Evolutionary conservation across 495 filamentous ascomycete genomes (phyloP).

Genomic region (Aspergillus coremiiformis): DNA sequence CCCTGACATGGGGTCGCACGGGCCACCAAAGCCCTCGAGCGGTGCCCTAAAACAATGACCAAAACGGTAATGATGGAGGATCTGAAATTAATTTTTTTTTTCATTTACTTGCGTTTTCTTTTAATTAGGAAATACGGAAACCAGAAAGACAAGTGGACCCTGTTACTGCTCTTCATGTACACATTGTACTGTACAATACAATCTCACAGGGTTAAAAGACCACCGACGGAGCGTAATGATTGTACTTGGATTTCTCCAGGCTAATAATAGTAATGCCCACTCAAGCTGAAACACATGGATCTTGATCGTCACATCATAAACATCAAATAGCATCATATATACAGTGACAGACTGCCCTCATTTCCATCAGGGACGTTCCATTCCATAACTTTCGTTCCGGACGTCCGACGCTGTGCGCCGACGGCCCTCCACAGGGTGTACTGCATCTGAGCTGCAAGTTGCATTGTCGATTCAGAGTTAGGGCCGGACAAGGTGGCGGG

Average conservation of each 20-base stretch:
- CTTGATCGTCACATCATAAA: conserved; percentile 34
- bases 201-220: not conserved
- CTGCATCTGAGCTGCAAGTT: not conserved
- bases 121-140: no score
- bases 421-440: not conserved
- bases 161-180: no score
- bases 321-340: conserved; percentile 22
- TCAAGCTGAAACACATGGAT: conserved; percentile 5
- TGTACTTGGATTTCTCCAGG: conserved; percentile 10
- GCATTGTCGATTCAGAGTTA: conserved; percentile 3
- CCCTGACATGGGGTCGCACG: conserved; percentile 18
- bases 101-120: no score
- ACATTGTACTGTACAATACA: not conserved
- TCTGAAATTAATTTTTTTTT: no score
- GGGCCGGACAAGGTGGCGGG: not conserved
- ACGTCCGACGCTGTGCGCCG: conserved; percentile 2
- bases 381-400: conserved; percentile 2
- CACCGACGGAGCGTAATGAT: conserved; percentile 1
- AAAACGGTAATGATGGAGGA: not conserved
- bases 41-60: conserved; percentile 3
- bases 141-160: no score
- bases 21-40: conserved; percentile 20
- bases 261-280: conserved; percentile 1
- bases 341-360: conserved; percentile 9
- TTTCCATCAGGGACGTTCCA: conserved; percentile 2